phyloP scores from a whole-genome alignment of 2,329 filamentous ascomycete genomes.

The Sarocladiaceae sp. region DNA sequence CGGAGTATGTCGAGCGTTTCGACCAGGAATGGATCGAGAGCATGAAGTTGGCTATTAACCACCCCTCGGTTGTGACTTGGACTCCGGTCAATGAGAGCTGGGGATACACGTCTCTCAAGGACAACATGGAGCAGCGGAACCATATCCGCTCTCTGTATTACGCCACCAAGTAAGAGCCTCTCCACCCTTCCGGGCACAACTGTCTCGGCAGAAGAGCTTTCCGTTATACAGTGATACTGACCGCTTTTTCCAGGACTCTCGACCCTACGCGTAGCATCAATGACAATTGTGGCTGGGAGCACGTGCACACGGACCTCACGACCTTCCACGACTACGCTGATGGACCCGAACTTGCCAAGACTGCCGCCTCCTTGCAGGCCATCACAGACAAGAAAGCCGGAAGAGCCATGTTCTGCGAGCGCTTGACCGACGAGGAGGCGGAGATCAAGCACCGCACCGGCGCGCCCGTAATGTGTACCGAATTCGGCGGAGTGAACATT shows the following conservation, averaged over 20 bases:
- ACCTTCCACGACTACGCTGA: slow-evolving; percentile 68
- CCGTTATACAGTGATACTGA: slow-evolving; percentile 20
- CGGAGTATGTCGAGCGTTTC: slow-evolving; percentile 55
- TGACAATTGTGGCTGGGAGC: slow-evolving; percentile 70
- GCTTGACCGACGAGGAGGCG: slow-evolving; percentile 23
- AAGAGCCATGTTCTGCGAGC: slow-evolving; percentile 44
- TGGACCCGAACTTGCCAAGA: slow-evolving; percentile 47
- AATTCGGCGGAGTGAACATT: slow-evolving; percentile 68
- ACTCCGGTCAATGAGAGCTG: slow-evolving; percentile 62
- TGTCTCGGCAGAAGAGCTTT: not conserved
- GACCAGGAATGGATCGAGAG: slow-evolving; percentile 61
- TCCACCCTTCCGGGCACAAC: not conserved
- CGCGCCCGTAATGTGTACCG: slow-evolving; percentile 61
- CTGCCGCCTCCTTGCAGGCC: slow-evolving; percentile 46
- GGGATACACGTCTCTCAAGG: slow-evolving; percentile 57
- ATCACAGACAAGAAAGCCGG: slow-evolving; percentile 51
- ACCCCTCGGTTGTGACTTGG: slow-evolving; percentile 61
- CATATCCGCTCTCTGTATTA: slow-evolving; percentile 62
- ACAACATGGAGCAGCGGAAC: slow-evolving; percentile 54
- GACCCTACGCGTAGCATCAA: slow-evolving; percentile 63
- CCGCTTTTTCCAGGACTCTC: slow-evolving; percentile 32
- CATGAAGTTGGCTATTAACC: slow-evolving; percentile 61
- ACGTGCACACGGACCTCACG: slow-evolving; percentile 59
- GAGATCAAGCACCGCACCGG: slow-evolving; percentile 45
- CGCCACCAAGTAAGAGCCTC: slow-evolving; percentile 49